Base-by-base conservation (phyloP, 345 rosid genomes). In the Nephelium lappaceum region DNA sequence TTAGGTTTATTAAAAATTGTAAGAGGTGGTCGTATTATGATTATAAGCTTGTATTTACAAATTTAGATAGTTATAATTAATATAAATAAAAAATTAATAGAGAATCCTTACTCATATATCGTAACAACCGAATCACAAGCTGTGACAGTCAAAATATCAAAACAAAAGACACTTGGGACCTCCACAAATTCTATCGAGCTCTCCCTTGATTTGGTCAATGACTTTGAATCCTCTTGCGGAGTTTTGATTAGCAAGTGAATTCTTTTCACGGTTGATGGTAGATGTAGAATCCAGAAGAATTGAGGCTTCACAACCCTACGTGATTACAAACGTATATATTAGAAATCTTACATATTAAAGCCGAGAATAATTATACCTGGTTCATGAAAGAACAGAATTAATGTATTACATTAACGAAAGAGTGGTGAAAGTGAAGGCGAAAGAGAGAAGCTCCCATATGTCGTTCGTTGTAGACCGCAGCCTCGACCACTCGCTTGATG, bases 241-340 rank as follows among this genome's bases (percentile, higher is more conserved):
- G n/a, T 85, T 83, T 8, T 14, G 42, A 55, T 91, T 92, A 0
- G 89, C 78, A 8, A 0, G 0, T 0, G 92, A 89, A 41, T 80
- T 77, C 81, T 91, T 91, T 81, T 92, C 94, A 24, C 89, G 87
- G 39, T 73, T 85, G 3, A 87, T 81, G 8, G 84, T 85, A 6
- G 92, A 24, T 0, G 92, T 79, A 42, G 83, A 58, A 81, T 93
- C 95, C 57, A 93, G 74, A 70, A 91, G 89, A 80, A 88, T 69
- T 16, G 93, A 93, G 0, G 82, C 95, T 41, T 93, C 97, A 72
- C 97, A 92, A n/a, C 97, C 97, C 94, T 91, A 39, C 24, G 31
- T 11, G 3, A 45, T 25, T 1, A 69, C 11, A 60, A 67, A 67
- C 9, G 8, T 21, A 18, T 2, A 27, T 39, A 27, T n/a, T 43